These are phyloP conservation scores for Aspergillus piperis DNA, from an alignment of 2,329 filamentous ascomycete genomes.

Conservation along the genomic window DNA sequence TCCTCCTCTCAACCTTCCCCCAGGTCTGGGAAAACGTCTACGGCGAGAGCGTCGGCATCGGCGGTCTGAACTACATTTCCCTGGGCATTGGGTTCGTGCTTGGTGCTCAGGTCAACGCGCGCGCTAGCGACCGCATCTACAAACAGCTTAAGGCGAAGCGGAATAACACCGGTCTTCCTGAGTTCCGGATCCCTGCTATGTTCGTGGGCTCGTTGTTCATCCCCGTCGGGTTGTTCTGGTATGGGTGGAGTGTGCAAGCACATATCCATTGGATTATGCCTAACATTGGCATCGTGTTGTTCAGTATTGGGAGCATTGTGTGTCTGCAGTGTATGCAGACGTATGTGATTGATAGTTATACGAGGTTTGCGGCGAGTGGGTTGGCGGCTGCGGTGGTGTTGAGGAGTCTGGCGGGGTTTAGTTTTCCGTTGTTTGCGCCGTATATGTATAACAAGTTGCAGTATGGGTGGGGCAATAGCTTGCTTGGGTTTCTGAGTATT, in stretches of 20 bases:
- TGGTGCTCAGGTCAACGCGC: conserved; percentile 51
- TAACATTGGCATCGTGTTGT: conserved; percentile 51
- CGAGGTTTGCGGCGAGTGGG: conserved; percentile 25
- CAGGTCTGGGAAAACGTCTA: conserved; percentile 59
- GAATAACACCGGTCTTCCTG: conserved; percentile 52
- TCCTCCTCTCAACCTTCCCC: conserved; percentile 49
- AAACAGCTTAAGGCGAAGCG: conserved; percentile 41
- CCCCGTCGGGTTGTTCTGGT: conserved; percentile 57
- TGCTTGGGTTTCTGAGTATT: conserved; percentile 38
- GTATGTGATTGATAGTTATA: conserved; percentile 38
- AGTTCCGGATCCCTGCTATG: conserved; percentile 63
- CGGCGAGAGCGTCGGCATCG: conserved; percentile 55
- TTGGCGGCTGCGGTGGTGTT: conserved; percentile 23
- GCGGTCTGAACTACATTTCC: conserved; percentile 64
- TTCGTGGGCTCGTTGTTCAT: conserved; percentile 54
- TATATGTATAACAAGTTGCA: conserved; percentile 33
- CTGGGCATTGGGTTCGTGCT: conserved; percentile 62
- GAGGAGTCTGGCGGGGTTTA: conserved; percentile 25
- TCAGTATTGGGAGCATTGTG: conserved; percentile 46
- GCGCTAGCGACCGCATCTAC: conserved; percentile 53
- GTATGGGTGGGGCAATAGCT: conserved; percentile 36
- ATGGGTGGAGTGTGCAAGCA: conserved; percentile 55
- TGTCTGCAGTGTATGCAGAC: conserved; percentile 38
- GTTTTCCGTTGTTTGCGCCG: conserved; percentile 39
- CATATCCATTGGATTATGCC: conserved; percentile 56